These are phyloP conservation scores for Suillus subaureus DNA, from an alignment of 768 basidiomycete genomes.

Conservation along the genomic window DNA sequence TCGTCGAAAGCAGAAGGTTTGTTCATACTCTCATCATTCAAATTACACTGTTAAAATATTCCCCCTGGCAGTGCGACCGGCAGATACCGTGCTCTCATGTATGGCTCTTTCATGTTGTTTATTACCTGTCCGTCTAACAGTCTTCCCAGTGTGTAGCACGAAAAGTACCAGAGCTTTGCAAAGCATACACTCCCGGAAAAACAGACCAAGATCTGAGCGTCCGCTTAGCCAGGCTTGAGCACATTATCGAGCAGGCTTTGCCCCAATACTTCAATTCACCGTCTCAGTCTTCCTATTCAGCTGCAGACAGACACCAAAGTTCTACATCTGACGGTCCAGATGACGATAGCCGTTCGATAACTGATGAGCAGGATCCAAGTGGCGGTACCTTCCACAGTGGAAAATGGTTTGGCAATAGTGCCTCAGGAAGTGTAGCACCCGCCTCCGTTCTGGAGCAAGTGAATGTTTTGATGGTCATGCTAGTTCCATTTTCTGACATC, in stretches of 20 bases:
- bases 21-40: slow-evolving; percentile 17
- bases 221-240: slow-evolving; percentile 75
- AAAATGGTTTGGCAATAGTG: slow-evolving; percentile 84
- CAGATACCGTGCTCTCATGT: slow-evolving; percentile 87
- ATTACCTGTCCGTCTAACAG: slow-evolving; percentile 16
- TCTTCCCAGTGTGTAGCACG: slow-evolving; percentile 70
- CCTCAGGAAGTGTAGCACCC: slow-evolving; percentile 81
- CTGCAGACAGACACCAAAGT: slow-evolving; percentile 40
- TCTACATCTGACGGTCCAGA: slow-evolving; percentile 56
- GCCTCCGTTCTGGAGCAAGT: slow-evolving; percentile 82
- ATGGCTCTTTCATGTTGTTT: slow-evolving; percentile 22
- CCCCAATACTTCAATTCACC: slow-evolving; percentile 67
- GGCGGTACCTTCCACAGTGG: slow-evolving; percentile 82
- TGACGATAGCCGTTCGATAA: slow-evolving; percentile 70
- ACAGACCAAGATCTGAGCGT: slow-evolving; percentile 79
- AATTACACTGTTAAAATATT: slow-evolving; percentile 20
- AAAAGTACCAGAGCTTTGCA: slow-evolving; percentile 86
- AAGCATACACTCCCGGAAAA: slow-evolving; percentile 87
- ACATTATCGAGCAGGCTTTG: slow-evolving; percentile 77
- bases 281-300: slow-evolving; percentile 33
- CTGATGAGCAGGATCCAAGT: slow-evolving; percentile 76
- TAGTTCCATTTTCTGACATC: slow-evolving; percentile 24
- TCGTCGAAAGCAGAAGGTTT: slow-evolving; percentile 84
- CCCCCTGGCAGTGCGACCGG: slow-evolving; percentile 67
- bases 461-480: slow-evolving; percentile 27